Evolutionary conservation across 164 flowering plant genomes (phyloP).

Genomic region (Aristolochia fimbriata): DNA sequence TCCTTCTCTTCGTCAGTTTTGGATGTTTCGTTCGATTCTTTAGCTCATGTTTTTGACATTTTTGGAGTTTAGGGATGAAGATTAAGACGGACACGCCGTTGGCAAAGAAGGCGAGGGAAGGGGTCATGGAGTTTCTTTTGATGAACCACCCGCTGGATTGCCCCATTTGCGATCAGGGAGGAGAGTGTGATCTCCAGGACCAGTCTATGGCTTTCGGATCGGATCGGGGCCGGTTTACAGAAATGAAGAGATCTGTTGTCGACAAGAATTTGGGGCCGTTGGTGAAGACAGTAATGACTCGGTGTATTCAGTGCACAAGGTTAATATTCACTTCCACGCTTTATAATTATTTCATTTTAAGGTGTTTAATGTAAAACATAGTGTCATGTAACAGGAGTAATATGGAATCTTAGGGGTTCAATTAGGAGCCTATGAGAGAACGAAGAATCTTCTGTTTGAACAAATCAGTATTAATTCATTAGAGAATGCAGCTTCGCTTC

Average conservation of each 20-base stretch:
- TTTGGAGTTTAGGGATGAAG: conserved; percentile 66
- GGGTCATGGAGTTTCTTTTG: conserved; percentile 96
- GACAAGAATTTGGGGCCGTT: conserved; percentile 97
- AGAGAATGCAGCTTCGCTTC: too few species aligned
- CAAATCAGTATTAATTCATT: too few species aligned
- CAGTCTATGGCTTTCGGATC: conserved; percentile 99
- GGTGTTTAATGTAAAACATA: not conserved
- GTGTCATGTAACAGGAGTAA: not conserved
- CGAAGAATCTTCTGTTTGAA: too few species aligned
- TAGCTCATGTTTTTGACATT: not conserved
- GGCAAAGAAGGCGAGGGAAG: conserved; percentile 96
- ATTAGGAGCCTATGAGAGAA: too few species aligned
- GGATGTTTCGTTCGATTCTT: not conserved
- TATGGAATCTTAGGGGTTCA: too few species aligned
- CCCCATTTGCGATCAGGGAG: conserved; percentile 99
- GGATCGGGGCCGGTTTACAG: conserved; percentile 97
- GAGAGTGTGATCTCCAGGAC: conserved; percentile 99
- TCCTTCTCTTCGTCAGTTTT: conserved; percentile 1
- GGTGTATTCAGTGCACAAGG: conserved; percentile 99
- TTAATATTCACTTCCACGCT: conserved; percentile 7
- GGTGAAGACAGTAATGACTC: conserved; percentile 99
- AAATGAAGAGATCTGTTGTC: conserved; percentile 94
- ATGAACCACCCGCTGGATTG: conserved; percentile 99
- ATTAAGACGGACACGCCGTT: conserved; percentile 94
- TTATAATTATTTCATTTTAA: too few species aligned